Conservation (phyloP, 306 rosid genomes). For the Vachellia pachyceras region DNA sequence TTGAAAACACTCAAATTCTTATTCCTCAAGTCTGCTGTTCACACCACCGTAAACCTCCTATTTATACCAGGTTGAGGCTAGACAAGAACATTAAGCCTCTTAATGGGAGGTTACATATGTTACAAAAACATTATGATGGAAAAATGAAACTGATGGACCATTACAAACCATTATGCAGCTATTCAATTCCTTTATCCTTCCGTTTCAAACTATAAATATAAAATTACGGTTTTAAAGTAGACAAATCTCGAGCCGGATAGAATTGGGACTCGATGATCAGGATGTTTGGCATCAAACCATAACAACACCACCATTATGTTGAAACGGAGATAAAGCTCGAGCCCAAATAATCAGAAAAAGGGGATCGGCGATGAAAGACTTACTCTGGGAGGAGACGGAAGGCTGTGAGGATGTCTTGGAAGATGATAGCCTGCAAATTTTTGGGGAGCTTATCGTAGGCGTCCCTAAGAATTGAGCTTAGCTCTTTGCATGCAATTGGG, state of each 20-base stretch:
- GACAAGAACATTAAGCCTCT: no score
- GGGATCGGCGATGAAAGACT: background rate
- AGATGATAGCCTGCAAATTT: conserved; percentile 64
- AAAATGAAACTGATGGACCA: no score
- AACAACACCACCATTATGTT: background rate
- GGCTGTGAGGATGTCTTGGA: conserved; percentile 75
- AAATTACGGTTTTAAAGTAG: background rate
- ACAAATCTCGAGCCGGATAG: background rate
- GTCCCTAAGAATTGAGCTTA: conserved; percentile 63
- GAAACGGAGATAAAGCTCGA: background rate
- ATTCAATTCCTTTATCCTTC: no score
- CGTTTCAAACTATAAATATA: background rate
- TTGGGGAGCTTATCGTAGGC: conserved; percentile 70
- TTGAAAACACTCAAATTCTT: no score
- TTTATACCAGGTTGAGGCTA: no score
- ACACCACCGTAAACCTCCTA: no score
- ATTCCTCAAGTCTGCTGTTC: no score
- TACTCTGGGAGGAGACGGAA: conserved; percentile 86
- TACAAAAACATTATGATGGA: no score
- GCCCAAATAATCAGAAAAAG: background rate
- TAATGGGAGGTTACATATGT: no score
- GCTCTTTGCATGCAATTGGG: conserved; percentile 75
- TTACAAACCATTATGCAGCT: no score
- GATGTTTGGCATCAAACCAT: background rate
- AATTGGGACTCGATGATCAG: background rate